phyloP scores from a whole-genome alignment of 495 filamentous ascomycete species.

The Parathielavia appendiculata region DNA sequence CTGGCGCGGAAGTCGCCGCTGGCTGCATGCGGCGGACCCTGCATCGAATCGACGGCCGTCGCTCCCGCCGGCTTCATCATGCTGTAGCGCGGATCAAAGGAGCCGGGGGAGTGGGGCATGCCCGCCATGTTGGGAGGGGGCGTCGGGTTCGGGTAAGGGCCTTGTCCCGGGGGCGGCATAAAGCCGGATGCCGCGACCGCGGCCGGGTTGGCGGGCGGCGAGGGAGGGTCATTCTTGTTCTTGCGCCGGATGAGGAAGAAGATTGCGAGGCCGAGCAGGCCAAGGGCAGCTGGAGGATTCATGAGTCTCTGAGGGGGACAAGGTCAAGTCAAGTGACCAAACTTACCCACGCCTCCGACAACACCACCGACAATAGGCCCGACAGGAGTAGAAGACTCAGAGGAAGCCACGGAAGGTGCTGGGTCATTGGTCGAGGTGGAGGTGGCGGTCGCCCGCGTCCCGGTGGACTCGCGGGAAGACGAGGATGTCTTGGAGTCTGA shows the following conservation, averaged over 20 bases:
- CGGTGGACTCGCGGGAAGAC: neutral
- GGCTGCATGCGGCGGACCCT: neutral
- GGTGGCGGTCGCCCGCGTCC: neutral
- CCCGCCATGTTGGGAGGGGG: conserved; percentile 5
- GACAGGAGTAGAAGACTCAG: conserved; percentile 23
- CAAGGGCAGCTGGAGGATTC: conserved; percentile 29
- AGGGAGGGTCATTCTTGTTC: conserved; percentile 23
- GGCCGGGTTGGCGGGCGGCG: conserved; percentile 1
- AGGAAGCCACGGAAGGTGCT: no score
- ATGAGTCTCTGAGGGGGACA: no score
- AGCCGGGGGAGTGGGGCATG: neutral
- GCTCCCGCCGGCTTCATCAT: conserved; percentile 16
- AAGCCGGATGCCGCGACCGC: neutral
- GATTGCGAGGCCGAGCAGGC: conserved; percentile 37
- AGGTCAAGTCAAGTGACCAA: no score
- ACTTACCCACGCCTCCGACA: conserved; percentile 40
- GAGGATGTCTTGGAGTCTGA: neutral
- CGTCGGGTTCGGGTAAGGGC: conserved; percentile 15
- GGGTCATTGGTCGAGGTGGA: neutral
- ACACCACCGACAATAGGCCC: conserved; percentile 47
- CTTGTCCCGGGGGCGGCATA: conserved; percentile 6
- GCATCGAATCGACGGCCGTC: neutral
- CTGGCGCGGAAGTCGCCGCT: conserved; percentile 1
- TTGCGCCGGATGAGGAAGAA: conserved; percentile 40
- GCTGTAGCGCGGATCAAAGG: conserved; percentile 18